phyloP scores from a whole-genome alignment of 192 early-diverging fungal species.

The Rhizoclosmatium globosum region DNA sequence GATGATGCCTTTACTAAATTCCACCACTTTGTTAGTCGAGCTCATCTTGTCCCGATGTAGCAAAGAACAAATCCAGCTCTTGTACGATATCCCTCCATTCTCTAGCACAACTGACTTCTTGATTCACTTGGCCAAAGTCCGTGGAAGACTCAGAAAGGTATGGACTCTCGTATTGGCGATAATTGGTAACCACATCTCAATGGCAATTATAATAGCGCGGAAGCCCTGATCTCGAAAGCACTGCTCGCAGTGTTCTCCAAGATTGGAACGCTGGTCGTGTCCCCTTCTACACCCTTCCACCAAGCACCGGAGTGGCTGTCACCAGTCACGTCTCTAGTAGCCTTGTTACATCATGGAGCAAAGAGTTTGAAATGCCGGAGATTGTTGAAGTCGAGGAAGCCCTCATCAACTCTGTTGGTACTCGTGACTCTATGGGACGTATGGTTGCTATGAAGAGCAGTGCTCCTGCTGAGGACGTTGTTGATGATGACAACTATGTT shows the following conservation, averaged over 20 bases:
- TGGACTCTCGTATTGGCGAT: neutral
- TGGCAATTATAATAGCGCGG: constrained; percentile 75
- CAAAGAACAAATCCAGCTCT: constrained; percentile 73
- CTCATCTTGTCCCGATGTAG: constrained; percentile 86
- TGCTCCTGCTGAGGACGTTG: constrained; percentile 45
- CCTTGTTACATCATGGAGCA: constrained; percentile 81
- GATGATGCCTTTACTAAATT: neutral
- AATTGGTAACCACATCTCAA: neutral
- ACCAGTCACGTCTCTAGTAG: constrained; percentile 63
- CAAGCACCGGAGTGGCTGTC: constrained; percentile 62
- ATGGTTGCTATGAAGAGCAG: constrained; percentile 62
- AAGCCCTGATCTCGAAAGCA: constrained; percentile 85
- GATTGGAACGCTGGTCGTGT: constrained; percentile 99
- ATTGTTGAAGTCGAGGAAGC: constrained; percentile 58
- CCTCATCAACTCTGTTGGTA: constrained; percentile 55
- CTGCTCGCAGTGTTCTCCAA: constrained; percentile 85
- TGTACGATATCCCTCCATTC: constrained; percentile 89
- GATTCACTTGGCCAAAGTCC: constrained; percentile 78
- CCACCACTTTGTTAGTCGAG: constrained; percentile 69
- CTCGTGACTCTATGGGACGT: constrained; percentile 50
- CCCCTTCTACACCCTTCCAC: constrained; percentile 93
- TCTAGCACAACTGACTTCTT: constrained; percentile 83
- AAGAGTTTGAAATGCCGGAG: constrained; percentile 83
- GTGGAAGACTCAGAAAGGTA: constrained; percentile 83
- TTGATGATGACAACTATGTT: constrained; percentile 37